Evolutionary conservation across 2,329 filamentous ascomycete genomes (phyloP), one percentile per base, ranked within the genome.

Genomic region (Septoria petroselini): DNA sequence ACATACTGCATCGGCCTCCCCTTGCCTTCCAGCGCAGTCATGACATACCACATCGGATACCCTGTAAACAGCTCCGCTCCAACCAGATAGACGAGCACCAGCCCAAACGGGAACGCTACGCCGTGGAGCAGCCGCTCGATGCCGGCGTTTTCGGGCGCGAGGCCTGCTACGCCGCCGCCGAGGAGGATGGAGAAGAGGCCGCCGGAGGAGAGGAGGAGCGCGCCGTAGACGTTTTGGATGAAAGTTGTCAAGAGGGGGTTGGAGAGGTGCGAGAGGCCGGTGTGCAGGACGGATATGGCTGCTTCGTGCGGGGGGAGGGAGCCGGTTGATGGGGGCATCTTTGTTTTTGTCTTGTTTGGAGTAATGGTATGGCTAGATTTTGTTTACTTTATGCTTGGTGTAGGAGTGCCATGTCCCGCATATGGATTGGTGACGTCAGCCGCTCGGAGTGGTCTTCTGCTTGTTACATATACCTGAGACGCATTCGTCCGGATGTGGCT

Each of bases 1-100:
- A 63, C 7, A 39, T 64, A 63, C 33, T 61, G 45, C 15, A 52
- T 5, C 1, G 52, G 46, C 6, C 21, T 45, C 4, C 60, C 60
- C 33, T 58, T 50, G 1, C 61, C 48, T 19, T 60, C 52, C 3
- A 65, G 44, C 6, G 59, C 58, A 0, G 60, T 55, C 53, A 65
- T 62, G 9, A 55, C 39, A 18, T 60, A 55, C 62, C 62, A 64
- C 63, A 65, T 65, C 0, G 62, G 62, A 46, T 63, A 65, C 2
- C 62, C 62, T 7, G 63, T 65, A 34, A 58, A 65, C 23, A 65
- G 52, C 29, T 65, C 63, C 2, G 60, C 63, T 35, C 63, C 63
- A 2, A 62, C 51, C 7, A 61, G 53, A 38, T 65, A 65, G 1
- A 63, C 56, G 12, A 65, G 29, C 3, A 65, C 57, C 6, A 65